phyloP scores from a whole-genome alignment of 306 rosid species.

The Sesbania bispinosa region DNA sequence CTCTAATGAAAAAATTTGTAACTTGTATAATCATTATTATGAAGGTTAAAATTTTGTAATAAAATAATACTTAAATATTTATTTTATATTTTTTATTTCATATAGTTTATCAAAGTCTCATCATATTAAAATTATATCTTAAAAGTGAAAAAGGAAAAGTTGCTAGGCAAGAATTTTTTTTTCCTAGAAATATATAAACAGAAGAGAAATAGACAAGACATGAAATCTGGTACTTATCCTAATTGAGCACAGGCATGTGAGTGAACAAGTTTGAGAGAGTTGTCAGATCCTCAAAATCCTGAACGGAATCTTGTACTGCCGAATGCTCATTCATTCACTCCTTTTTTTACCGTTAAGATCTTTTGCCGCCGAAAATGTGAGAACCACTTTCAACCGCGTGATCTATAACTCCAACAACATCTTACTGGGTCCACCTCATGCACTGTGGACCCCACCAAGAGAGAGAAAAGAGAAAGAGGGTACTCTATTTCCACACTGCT shows the following conservation, averaged over 20 bases:
- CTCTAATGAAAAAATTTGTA: too few species aligned
- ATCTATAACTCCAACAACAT: constrained; percentile 1
- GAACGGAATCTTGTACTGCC: neutral
- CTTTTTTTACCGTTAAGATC: constrained; percentile 43
- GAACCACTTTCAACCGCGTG: constrained; percentile 39
- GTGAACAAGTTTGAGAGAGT: neutral
- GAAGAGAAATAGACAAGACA: neutral
- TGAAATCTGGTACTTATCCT: constrained; percentile 27
- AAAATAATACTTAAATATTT: too few species aligned
- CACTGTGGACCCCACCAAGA: constrained; percentile 49
- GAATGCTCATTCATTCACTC: neutral
- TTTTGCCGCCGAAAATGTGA: constrained; percentile 51
- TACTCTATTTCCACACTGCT: constrained; percentile 15
- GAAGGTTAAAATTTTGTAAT: too few species aligned
- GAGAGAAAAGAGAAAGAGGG: neutral
- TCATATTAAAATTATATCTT: too few species aligned
- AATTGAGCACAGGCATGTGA: constrained; percentile 16
- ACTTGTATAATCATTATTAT: too few species aligned
- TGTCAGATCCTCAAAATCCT: constrained; percentile 12
- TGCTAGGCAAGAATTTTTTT: too few species aligned
- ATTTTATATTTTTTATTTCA: too few species aligned
- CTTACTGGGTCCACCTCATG: constrained; percentile 19
- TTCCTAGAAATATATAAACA: too few species aligned
- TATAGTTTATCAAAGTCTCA: too few species aligned
- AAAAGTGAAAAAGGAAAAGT: too few species aligned